Evolutionary conservation across 176 grass and related monocot species (phyloP).

Genomic region (Dendrocalamus sinicus): DNA sequence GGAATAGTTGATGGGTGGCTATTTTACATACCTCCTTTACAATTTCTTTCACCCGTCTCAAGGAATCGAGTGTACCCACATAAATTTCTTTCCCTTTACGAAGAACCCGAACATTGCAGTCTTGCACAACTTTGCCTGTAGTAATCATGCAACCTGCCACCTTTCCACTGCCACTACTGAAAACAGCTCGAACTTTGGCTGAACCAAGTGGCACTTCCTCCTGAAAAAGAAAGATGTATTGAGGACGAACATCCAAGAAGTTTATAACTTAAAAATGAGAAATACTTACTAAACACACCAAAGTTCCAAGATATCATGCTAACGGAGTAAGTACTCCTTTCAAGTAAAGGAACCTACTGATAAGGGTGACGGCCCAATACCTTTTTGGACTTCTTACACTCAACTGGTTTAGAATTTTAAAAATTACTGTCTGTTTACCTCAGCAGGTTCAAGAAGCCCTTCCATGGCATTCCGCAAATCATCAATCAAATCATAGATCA

Average conservation of each 20-base stretch:
- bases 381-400: not conserved
- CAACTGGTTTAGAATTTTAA: conserved; percentile 24
- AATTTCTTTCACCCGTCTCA: conserved; percentile 93
- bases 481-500: conserved; percentile 97
- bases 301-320: conserved; percentile 16
- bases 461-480: conserved; percentile 97
- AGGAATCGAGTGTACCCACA: conserved; percentile 73
- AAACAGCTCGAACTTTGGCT: conserved; percentile 88
- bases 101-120: conserved; percentile 75
- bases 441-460: conserved; percentile 87
- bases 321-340: conserved; percentile 8
- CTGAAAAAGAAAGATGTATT: conserved; percentile 51
- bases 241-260: not conserved
- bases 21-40: conserved; percentile 84
- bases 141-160: conserved; percentile 92
- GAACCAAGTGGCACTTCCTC: conserved; percentile 84
- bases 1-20: conserved; percentile 1
- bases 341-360: not conserved
- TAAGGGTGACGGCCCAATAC: not conserved
- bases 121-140: conserved; percentile 79
- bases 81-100: conserved; percentile 74
- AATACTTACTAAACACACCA: conserved; percentile 4
- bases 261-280: conserved; percentile 7
- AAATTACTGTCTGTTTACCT: conserved; percentile 59
- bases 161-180: conserved; percentile 90